These are phyloP conservation scores for Amanita thiersii DNA, from an alignment of 768 basidiomycete species.

Conservation along the genomic window DNA sequence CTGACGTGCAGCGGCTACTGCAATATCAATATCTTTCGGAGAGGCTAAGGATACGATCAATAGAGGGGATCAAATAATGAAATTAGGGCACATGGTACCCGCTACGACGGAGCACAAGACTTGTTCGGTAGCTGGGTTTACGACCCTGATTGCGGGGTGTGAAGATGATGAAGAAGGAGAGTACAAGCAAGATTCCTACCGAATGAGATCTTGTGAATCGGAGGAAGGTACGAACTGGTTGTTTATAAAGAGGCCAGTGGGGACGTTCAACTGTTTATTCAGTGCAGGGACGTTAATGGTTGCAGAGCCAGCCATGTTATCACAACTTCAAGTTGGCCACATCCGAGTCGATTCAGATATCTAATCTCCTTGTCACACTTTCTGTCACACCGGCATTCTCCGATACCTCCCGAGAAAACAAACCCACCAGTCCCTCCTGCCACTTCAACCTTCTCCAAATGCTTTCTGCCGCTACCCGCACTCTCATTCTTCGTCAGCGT, in stretches of 20 bases:
- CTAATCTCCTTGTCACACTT: not conserved
- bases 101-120: slow-evolving; percentile 60
- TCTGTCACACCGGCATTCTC: slow-evolving; percentile 4
- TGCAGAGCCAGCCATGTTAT: slow-evolving; percentile 40
- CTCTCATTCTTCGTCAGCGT: slow-evolving; percentile 30
- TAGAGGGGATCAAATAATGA: not conserved
- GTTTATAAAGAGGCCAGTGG: slow-evolving; percentile 87
- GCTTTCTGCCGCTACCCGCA: slow-evolving; percentile 33
- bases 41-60: slow-evolving; percentile 35
- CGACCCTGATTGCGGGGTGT: slow-evolving; percentile 33
- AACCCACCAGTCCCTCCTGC: not conserved
- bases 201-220: slow-evolving; percentile 56
- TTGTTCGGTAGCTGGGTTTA: slow-evolving; percentile 80
- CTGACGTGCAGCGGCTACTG: slow-evolving; percentile 74
- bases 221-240: slow-evolving; percentile 79
- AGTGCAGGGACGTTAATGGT: slow-evolving; percentile 31
- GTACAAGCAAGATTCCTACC: slow-evolving; percentile 31
- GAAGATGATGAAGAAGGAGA: not conserved
- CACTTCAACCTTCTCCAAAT: slow-evolving; percentile 17
- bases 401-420: slow-evolving; percentile 1
- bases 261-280: slow-evolving; percentile 49
- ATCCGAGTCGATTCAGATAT: slow-evolving; percentile 13
- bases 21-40: slow-evolving; percentile 70
- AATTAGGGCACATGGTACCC: slow-evolving; percentile 25
- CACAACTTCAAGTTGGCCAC: too few relatives aligned